Evolutionary conservation across 495 filamentous ascomycete genomes (phyloP).

Genomic region (Apodospora peruviana): DNA sequence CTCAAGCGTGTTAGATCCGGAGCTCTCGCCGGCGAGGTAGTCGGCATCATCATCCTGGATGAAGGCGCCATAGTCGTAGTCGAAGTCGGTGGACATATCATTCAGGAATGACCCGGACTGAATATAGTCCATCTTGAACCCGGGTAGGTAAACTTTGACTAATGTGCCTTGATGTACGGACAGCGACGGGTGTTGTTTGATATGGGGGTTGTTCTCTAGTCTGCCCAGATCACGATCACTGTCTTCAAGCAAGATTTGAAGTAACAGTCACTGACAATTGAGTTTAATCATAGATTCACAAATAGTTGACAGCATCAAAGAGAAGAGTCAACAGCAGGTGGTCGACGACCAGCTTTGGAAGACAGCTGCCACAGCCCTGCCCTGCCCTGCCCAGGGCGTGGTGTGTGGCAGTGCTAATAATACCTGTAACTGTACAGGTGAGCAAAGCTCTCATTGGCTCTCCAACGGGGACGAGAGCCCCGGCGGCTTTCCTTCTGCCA

Average conservation of each 20-base stretch:
- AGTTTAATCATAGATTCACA: too few species aligned
- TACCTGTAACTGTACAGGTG: too few species aligned
- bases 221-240: background rate
- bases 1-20: conserved; percentile 10
- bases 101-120: too few species aligned
- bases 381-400: too few species aligned
- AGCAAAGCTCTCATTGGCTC: too few species aligned
- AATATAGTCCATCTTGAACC: background rate
- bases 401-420: too few species aligned
- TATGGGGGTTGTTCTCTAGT: background rate
- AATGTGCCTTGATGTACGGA: background rate
- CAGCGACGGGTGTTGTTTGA: background rate
- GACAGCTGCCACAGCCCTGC: too few species aligned
- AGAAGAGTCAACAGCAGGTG: too few species aligned
- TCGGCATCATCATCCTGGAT: conserved; percentile 27
- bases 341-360: too few species aligned
- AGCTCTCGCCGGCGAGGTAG: conserved; percentile 26
- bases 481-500: too few species aligned
- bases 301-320: too few species aligned
- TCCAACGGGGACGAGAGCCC: too few species aligned
- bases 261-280: background rate
- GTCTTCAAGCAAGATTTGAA: background rate
- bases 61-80: conserved; percentile 28
- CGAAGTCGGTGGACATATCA: background rate
- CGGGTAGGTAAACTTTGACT: background rate